These are phyloP conservation scores for Skeletonema tropicum DNA, from an alignment of 108 stramenopile species.

Conservation along the genomic window DNA sequence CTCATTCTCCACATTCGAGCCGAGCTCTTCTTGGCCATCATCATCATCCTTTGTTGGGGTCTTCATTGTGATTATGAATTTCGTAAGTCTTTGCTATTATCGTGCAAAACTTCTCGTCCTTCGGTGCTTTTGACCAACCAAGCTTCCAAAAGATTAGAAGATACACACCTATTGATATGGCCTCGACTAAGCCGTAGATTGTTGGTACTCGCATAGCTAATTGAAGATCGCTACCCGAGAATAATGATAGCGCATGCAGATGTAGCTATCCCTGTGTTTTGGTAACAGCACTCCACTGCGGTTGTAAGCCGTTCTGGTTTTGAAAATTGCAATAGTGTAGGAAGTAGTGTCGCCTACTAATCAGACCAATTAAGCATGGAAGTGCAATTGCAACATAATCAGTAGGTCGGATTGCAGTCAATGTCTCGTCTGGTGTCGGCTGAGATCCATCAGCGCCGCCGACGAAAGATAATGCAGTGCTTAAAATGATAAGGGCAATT, in stretches of 20 bases:
- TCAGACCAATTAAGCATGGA: conserved; percentile 29
- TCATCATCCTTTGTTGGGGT: not conserved
- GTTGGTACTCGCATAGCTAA: conserved; percentile 36
- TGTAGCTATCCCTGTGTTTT: conserved; percentile 49
- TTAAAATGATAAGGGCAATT: conserved; percentile 29
- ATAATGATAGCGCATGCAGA: conserved; percentile 35
- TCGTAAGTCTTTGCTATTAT: conserved; percentile 43
- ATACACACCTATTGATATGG: conserved; percentile 26
- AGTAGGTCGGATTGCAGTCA: not conserved
- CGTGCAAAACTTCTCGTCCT: conserved; percentile 41
- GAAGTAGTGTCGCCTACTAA: conserved; percentile 9
- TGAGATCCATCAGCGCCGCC: not conserved
- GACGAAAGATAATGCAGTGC: conserved; percentile 23
- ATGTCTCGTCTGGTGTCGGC: conserved; percentile 11
- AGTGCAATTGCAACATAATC: conserved; percentile 25
- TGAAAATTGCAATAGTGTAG: conserved; percentile 8
- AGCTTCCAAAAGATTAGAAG: conserved; percentile 34
- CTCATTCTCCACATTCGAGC: conserved; percentile 3
- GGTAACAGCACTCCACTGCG: conserved; percentile 43
- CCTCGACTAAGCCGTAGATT: conserved; percentile 35
- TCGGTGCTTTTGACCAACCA: conserved; percentile 49
- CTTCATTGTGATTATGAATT: conserved; percentile 15
- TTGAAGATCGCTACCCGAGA: conserved; percentile 13
- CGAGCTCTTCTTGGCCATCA: not conserved
- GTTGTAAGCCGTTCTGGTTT: conserved; percentile 29